A percentile compares a stretch with the other conserved stretches of the same genome.
Evolutionary conservation across 495 filamentous ascomycete genomes (phyloP).

Genomic region (Cudoniella acicularis): DNA sequence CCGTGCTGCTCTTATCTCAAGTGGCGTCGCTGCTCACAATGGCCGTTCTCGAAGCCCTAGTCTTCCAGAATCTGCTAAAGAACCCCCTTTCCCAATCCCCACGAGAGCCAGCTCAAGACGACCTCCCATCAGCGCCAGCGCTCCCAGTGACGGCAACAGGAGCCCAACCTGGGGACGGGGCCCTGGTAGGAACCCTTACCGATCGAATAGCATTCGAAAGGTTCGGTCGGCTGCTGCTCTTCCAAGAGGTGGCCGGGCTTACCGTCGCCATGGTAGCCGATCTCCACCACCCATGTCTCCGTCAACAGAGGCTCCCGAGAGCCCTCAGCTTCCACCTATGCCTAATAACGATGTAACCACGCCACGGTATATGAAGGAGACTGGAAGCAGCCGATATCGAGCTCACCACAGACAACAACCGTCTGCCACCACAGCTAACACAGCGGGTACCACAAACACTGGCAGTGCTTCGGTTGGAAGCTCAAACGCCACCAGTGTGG

Average conservation of each 20-base stretch:
- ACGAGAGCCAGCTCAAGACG: slow-evolving; percentile 83
- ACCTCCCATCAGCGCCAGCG: slow-evolving; percentile 60
- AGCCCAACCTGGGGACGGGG: slow-evolving; percentile 64
- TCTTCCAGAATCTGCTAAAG: slow-evolving; percentile 49
- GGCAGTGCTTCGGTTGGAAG: slow-evolving; percentile 51
- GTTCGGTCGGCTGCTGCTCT: slow-evolving; percentile 76
- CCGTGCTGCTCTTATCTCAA: slow-evolving; percentile 70
- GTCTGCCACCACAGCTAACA: slow-evolving; percentile 51
- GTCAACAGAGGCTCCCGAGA: slow-evolving; percentile 63
- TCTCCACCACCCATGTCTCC: slow-evolving; percentile 64
- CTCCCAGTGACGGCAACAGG: slow-evolving; percentile 66
- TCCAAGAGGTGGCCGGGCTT: slow-evolving; percentile 43
- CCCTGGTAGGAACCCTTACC: slow-evolving; percentile 37
- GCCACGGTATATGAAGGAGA: slow-evolving; percentile 43
- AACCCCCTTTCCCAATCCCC: slow-evolving; percentile 88
- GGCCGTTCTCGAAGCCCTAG: slow-evolving; percentile 72
- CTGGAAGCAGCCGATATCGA: slow-evolving; percentile 32
- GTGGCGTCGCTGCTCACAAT: slow-evolving; percentile 67
- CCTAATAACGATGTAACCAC: slow-evolving; percentile 69
- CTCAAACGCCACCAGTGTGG: slow-evolving; percentile 68
- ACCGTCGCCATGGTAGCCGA: slow-evolving; percentile 49
- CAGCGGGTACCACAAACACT: slow-evolving; percentile 30
- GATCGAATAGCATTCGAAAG: slow-evolving; percentile 65
- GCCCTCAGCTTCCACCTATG: slow-evolving; percentile 68
- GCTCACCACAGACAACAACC: slow-evolving; percentile 45